A percentile compares a stretch with the other conserved stretches of the same genome.
phyloP scores from a whole-genome alignment of 805 yeast species.

The Maudiozyma saulgeensis region DNA sequence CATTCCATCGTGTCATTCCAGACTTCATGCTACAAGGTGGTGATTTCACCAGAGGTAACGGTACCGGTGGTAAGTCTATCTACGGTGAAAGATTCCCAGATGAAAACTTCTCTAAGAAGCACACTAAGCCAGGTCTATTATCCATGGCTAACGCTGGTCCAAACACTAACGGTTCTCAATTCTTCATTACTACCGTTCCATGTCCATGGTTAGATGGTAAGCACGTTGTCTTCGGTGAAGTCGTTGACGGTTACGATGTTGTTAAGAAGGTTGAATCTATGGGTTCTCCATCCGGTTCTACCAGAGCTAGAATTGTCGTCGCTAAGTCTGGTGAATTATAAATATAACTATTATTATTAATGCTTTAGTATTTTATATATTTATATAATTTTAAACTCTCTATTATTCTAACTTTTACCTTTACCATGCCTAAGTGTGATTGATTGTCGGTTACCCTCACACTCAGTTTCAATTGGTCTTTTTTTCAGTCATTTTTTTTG shows the following conservation, averaged over 20 bases:
- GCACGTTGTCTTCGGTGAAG: conserved; percentile 94
- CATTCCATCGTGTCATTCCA: conserved; percentile 96
- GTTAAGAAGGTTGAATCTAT: conserved; percentile 74
- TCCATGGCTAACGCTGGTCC: conserved; percentile 99
- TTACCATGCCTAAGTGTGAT: too few relatives aligned
- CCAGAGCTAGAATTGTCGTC: conserved; percentile 57
- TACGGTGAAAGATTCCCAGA: conserved; percentile 70
- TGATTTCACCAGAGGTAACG: conserved; percentile 87
- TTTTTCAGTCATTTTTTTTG: too few relatives aligned
- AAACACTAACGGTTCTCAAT: conserved; percentile 96
- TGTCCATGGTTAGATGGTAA: conserved; percentile 87
- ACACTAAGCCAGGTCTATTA: conserved; percentile 71
- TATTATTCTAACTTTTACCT: too few relatives aligned
- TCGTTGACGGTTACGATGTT: conserved; percentile 72
- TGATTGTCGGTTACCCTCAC: too few relatives aligned
- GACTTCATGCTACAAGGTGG: conserved; percentile 98
- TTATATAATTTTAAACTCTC: not conserved
- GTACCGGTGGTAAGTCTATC: conserved; percentile 94
- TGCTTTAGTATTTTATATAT: not conserved
- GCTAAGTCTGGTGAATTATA: conserved; percentile 43
- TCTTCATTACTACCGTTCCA: conserved; percentile 86
- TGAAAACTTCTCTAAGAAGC: conserved; percentile 66
- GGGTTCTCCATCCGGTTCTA: conserved; percentile 68
- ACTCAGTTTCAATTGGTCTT: too few relatives aligned
- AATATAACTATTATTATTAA: conserved; percentile 1